Base-by-base conservation (phyloP, 495 filamentous ascomycete species). In the Acidiella bohemica region DNA sequence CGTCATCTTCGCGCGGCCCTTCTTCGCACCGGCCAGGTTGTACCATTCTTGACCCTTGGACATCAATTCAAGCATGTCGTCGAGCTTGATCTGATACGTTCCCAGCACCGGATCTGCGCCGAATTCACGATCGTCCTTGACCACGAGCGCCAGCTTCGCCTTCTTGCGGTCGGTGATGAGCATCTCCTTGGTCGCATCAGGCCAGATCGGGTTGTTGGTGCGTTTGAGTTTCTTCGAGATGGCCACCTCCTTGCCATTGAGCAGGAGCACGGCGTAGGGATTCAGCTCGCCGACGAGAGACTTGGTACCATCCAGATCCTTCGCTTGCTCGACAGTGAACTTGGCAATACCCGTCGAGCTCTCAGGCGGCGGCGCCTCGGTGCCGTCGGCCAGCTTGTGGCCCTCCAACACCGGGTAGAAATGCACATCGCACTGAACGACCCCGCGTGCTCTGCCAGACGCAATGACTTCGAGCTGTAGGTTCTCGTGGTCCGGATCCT, bases 21-120 rank as follows among this genome's bases (percentile, higher is more conserved):
- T 77, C 59, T 85, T 86, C 28, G 71, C 77, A 2, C 81, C 81
- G 42, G 78, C 69, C 19, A 99, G 72, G 39, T 86, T 81, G 66
- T 87, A 96, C 90, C 90, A 99, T 46, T 95, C 83, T 46, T 90
- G 80, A 19, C 90, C 90, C 60, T 92, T 92, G 38, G 75, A 75
- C 76, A 84, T 87, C 61, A 86, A 67, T 41, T 88, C 81, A 12
- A 95, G 60, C 77, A 99, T 81, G 48, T 94, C 86, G 39, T 93
- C 79, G 21, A 96, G 64, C 64, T 84, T 88, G 58, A 99, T 90
- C 53, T 94, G 86, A 57, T 93, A 93, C 13, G 74, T 81, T 33
- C 92, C 90, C 21, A 99, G 55, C 24, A 87, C 69, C 23, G 82
- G 84, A 55, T 99, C 85, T n/a, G 75, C 64, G 17, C 72, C 61